Percentiles rank a stretch among this genome's conserved stretches.
Evolutionary conservation across 306 rosid species (phyloP).

Genomic region (Vachellia collinsii): DNA sequence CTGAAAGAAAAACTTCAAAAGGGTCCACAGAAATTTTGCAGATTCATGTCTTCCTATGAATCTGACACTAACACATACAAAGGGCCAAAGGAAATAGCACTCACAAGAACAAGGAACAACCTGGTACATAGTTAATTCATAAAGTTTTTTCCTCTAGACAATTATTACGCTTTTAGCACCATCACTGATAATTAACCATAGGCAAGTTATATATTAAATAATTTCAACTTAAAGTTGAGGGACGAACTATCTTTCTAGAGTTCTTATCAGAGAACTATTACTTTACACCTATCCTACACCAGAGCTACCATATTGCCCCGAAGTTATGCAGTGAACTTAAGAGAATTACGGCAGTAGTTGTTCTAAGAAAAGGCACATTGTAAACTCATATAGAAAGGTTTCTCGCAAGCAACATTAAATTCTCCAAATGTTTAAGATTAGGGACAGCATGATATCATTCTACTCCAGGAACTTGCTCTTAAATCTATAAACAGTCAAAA

Average conservation of each 20-base stretch:
- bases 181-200: not conserved
- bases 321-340: conserved; percentile 21
- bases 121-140: conserved; percentile 10
- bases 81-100: conserved; percentile 3
- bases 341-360: not conserved
- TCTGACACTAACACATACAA: not conserved
- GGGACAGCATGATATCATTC: not conserved
- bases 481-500: conserved; percentile 21
- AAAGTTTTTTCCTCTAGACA: not conserved
- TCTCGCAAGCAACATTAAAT: conserved; percentile 9
- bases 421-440: not conserved
- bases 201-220: not conserved
- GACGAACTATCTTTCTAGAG: conserved; percentile 5
- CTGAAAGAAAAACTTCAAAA: conserved; percentile 14
- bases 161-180: conserved; percentile 4
- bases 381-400: conserved; percentile 13
- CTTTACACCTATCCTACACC: conserved; percentile 26
- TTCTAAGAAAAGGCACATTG: conserved; percentile 9
- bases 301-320: not conserved
- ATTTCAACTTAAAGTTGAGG: not conserved
- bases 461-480: not conserved
- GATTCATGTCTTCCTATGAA: not conserved
- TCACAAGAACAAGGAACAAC: conserved; percentile 4
- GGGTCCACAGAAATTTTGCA: conserved; percentile 20
- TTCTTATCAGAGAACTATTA: not conserved